Evolutionary conservation across 2,329 filamentous ascomycete species (phyloP).

Genomic region (Aspergillus fumigatus): DNA sequence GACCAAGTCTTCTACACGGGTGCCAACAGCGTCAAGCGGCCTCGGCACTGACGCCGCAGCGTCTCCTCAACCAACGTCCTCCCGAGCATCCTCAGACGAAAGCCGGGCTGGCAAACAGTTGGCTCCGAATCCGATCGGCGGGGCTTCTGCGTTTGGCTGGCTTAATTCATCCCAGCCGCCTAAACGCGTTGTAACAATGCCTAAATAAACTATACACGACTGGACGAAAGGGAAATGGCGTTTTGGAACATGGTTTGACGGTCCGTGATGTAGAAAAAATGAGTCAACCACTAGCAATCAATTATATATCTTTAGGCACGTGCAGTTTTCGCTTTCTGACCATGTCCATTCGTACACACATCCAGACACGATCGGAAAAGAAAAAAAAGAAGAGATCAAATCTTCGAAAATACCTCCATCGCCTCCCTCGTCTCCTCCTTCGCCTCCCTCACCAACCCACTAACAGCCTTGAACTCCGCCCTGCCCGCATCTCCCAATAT

Average conservation of each 20-base stretch:
- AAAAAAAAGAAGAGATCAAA: slow-evolving; percentile 30
- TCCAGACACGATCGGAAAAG: neutral
- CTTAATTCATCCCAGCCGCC: slow-evolving; percentile 54
- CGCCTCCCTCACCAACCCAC: slow-evolving; percentile 73
- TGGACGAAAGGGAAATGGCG: neutral
- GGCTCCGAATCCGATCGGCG: slow-evolving; percentile 77
- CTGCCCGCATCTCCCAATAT: slow-evolving; percentile 75
- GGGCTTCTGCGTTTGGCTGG: slow-evolving; percentile 93
- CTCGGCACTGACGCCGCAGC: slow-evolving; percentile 10
- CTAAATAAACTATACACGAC: slow-evolving; percentile 24
- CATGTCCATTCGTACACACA: neutral
- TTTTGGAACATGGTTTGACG: neutral
- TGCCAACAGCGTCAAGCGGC: slow-evolving; percentile 21
- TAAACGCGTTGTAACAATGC: slow-evolving; percentile 10
- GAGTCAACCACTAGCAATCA: neutral
- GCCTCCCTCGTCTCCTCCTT: slow-evolving; percentile 64
- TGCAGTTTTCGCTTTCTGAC: too few relatives aligned
- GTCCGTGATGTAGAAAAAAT: neutral
- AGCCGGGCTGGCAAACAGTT: slow-evolving; percentile 45
- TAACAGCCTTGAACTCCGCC: slow-evolving; percentile 65
- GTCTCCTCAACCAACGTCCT: slow-evolving; percentile 12
- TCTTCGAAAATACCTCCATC: slow-evolving; percentile 62
- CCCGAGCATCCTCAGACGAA: slow-evolving; percentile 24
- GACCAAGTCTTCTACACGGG: slow-evolving; percentile 53
- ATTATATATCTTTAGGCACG: neutral